Evolutionary conservation across 2,329 filamentous ascomycete genomes (phyloP).

Genomic region (Plectosphaerella cucumerina): DNA sequence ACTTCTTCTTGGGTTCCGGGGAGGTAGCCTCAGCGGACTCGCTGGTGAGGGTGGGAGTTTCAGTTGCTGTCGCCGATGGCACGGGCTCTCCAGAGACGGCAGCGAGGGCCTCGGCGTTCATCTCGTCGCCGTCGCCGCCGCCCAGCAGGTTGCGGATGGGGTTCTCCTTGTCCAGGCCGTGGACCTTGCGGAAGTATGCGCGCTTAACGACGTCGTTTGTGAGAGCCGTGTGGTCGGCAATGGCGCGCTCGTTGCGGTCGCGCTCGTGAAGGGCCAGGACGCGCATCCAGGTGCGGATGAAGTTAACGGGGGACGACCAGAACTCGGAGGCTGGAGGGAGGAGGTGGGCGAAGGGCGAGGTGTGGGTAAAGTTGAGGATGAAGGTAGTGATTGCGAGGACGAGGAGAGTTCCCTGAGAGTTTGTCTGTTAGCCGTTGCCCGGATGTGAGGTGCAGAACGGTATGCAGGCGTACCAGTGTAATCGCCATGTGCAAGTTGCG

Average conservation of each 20-base stretch:
- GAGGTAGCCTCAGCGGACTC: neutral
- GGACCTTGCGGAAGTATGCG: slow-evolving; percentile 77
- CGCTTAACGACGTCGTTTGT: slow-evolving; percentile 87
- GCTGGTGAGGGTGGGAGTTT: neutral
- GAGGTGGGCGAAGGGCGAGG: slow-evolving; percentile 75
- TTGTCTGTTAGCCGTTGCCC: neutral
- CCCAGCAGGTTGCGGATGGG: slow-evolving; percentile 42
- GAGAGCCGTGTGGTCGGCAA: slow-evolving; percentile 66
- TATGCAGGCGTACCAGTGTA: slow-evolving; percentile 60
- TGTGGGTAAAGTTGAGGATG: slow-evolving; percentile 70
- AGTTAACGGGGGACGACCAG: slow-evolving; percentile 65
- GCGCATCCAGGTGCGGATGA: slow-evolving; percentile 59
- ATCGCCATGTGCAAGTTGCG: slow-evolving; percentile 75
- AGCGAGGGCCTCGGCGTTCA: slow-evolving; percentile 21
- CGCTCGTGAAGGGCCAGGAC: slow-evolving; percentile 75
- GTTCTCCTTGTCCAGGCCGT: slow-evolving; percentile 68
- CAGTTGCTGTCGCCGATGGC: neutral
- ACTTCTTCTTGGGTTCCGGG: slow-evolving; percentile 62
- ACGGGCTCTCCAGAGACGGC: neutral
- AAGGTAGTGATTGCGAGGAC: slow-evolving; percentile 69
- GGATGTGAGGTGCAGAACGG: neutral
- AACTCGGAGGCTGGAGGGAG: slow-evolving; percentile 69
- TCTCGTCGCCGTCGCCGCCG: slow-evolving; percentile 15
- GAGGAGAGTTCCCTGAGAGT: slow-evolving; percentile 57
- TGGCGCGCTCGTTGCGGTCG: slow-evolving; percentile 63